A percentile compares a stretch with the other conserved stretches of the same genome.
phyloP scores from a whole-genome alignment of 306 rosid genomes.

The Sindora glabra region DNA sequence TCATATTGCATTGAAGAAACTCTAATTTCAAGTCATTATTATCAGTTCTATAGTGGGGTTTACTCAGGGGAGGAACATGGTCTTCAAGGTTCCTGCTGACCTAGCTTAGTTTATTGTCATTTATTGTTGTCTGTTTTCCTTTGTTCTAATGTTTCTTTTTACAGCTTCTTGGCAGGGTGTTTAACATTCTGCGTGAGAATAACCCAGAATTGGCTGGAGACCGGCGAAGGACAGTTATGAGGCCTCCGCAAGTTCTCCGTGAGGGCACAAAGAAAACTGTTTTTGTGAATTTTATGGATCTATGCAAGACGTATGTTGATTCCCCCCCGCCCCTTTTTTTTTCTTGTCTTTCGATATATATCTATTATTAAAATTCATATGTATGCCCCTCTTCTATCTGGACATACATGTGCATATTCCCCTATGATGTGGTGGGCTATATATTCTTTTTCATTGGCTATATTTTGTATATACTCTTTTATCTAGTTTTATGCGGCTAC shows the following conservation, averaged over 20 bases:
- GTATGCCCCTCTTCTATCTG: background rate
- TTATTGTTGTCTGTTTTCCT: background rate
- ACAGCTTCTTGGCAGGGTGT: conserved; percentile 94
- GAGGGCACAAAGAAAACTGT: conserved; percentile 99
- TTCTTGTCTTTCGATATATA: background rate
- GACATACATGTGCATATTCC: too few species aligned
- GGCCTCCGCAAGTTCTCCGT: conserved; percentile 99
- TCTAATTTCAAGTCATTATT: too few species aligned
- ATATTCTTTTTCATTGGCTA: too few species aligned
- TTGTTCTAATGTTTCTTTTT: background rate
- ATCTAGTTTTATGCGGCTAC: too few species aligned
- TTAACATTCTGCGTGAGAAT: conserved; percentile 83
- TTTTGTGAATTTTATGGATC: conserved; percentile 93
- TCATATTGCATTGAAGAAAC: too few species aligned
- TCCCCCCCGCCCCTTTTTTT: background rate
- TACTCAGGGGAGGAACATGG: too few species aligned
- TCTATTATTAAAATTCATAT: background rate
- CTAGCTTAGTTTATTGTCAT: too few species aligned
- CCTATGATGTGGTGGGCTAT: too few species aligned
- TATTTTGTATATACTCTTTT: too few species aligned
- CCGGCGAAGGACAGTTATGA: conserved; percentile 84
- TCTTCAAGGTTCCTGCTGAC: too few species aligned
- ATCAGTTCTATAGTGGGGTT: too few species aligned
- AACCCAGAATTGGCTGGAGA: conserved; percentile 96
- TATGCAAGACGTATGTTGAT: conserved; percentile 64